Conservation (phyloP, 768 basidiomycete genomes). For the Termitomyces heimii region DNA sequence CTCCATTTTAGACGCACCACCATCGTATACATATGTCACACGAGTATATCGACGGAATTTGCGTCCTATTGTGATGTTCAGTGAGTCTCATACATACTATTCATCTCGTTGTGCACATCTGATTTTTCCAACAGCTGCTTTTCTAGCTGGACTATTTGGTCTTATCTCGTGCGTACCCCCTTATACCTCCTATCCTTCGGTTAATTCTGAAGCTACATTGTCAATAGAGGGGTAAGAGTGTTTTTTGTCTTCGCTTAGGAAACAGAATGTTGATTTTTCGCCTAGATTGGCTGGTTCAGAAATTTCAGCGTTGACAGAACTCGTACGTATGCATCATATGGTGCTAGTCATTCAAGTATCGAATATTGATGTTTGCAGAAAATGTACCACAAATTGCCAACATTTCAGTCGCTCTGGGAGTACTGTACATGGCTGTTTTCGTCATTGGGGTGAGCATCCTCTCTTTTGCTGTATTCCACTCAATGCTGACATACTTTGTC, state of each 20-base stretch:
- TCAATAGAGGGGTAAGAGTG: constrained; percentile 25
- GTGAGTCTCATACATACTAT: constrained; percentile 16
- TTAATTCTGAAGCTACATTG: not conserved
- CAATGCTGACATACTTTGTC: constrained; percentile 4
- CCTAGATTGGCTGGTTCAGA: constrained; percentile 59
- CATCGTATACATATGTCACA: constrained; percentile 54
- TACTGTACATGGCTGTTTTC: constrained; percentile 44
- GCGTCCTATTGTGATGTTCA: constrained; percentile 52
- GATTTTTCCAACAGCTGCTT: constrained; percentile 24
- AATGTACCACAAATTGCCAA: constrained; percentile 39
- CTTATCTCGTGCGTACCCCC: constrained; percentile 50
- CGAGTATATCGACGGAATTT: constrained; percentile 52
- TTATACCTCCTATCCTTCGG: not conserved
- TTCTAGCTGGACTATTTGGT: constrained; percentile 52
- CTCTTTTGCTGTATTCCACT: not conserved
- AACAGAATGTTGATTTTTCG: not conserved
- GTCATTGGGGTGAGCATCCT: constrained; percentile 36
- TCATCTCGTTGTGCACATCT: not conserved
- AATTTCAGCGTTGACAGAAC: constrained; percentile 39
- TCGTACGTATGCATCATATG: constrained; percentile 31
- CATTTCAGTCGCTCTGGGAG: constrained; percentile 55
- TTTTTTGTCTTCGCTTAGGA: not conserved
- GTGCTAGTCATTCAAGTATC: not conserved
- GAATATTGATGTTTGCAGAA: constrained; percentile 18
- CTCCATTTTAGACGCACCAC: constrained; percentile 34